phyloP scores from a whole-genome alignment of 1,284 basidiomycete species.

The Rhodotorula sp. region DNA sequence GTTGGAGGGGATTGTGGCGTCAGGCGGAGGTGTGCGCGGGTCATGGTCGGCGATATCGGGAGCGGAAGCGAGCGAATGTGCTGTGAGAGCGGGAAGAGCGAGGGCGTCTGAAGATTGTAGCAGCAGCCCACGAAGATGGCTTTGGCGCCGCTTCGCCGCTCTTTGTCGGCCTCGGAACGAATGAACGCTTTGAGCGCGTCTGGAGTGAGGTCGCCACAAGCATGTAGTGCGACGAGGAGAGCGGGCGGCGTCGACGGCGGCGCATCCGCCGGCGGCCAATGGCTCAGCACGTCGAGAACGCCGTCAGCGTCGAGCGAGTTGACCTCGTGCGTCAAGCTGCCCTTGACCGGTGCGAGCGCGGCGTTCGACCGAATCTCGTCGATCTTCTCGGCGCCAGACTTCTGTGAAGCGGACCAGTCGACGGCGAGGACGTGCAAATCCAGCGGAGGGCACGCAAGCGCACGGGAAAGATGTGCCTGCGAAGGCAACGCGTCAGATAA shows the following conservation, averaged over 20 bases:
- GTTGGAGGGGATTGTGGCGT: constrained; percentile 37
- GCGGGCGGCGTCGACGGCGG: background rate
- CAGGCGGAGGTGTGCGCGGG: constrained; percentile 33
- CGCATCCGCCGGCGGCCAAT: constrained; percentile 19
- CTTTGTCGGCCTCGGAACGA: background rate
- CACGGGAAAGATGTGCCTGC: constrained; percentile 40
- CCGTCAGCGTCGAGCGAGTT: constrained; percentile 31
- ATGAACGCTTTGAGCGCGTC: constrained; percentile 33
- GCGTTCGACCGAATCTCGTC: constrained; percentile 14
- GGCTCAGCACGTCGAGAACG: background rate
- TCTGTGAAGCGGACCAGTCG: constrained; percentile 37
- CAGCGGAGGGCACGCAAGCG: constrained; percentile 28
- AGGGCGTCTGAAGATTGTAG: constrained; percentile 38
- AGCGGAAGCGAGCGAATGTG: constrained; percentile 1
- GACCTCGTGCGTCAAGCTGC: constrained; percentile 33
- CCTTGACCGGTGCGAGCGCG: constrained; percentile 4
- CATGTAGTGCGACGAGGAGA: constrained; percentile 38
- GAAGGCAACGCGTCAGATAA: no score
- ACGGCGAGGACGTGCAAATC: constrained; percentile 40
- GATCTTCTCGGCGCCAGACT: constrained; percentile 32
- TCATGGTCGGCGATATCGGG: background rate
- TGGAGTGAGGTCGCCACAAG: constrained; percentile 38
- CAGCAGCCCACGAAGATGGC: constrained; percentile 39
- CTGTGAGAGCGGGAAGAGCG: constrained; percentile 20
- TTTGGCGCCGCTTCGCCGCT: background rate